These are phyloP conservation scores for Cryphonectria naterciae DNA, from an alignment of 2,329 filamentous ascomycete species.

Conservation along the genomic window DNA sequence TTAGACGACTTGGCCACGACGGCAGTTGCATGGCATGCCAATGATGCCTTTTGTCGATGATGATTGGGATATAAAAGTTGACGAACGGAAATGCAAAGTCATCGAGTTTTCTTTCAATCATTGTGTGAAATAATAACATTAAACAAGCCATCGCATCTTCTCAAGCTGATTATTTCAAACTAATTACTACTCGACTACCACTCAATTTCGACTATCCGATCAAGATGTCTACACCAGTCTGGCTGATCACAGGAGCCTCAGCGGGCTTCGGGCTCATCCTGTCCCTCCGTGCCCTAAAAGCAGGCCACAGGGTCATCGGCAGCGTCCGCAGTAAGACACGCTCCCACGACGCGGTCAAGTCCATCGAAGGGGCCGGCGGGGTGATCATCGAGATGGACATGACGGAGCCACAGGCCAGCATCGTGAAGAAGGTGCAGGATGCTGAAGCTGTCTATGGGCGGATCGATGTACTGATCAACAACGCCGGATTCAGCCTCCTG, in stretches of 20 bases:
- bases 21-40: too few relatives aligned
- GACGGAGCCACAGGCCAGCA: slow-evolving; percentile 36
- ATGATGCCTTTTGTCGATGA: neutral
- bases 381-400: slow-evolving; percentile 38
- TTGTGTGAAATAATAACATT: too few relatives aligned
- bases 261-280: slow-evolving; percentile 40
- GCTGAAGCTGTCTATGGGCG: slow-evolving; percentile 29
- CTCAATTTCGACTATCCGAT: neutral
- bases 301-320: slow-evolving; percentile 39
- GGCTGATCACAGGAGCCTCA: slow-evolving; percentile 41
- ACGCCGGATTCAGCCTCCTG: slow-evolving; percentile 30
- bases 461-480: slow-evolving; percentile 35
- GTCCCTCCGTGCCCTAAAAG: slow-evolving; percentile 36
- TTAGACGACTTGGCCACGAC: neutral
- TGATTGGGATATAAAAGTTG: neutral
- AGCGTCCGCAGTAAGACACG: slow-evolving; percentile 36
- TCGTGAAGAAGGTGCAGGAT: slow-evolving; percentile 34
- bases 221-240: neutral
- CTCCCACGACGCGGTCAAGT: slow-evolving; percentile 32
- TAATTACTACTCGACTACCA: neutral
- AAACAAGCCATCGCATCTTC: too few relatives aligned
- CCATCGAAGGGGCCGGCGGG: slow-evolving; percentile 37
- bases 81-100: neutral
- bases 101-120: neutral
- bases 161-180: too few relatives aligned